Conservation (phyloP, 2,329 filamentous ascomycete genomes). For the Epichloe elymi region DNA sequence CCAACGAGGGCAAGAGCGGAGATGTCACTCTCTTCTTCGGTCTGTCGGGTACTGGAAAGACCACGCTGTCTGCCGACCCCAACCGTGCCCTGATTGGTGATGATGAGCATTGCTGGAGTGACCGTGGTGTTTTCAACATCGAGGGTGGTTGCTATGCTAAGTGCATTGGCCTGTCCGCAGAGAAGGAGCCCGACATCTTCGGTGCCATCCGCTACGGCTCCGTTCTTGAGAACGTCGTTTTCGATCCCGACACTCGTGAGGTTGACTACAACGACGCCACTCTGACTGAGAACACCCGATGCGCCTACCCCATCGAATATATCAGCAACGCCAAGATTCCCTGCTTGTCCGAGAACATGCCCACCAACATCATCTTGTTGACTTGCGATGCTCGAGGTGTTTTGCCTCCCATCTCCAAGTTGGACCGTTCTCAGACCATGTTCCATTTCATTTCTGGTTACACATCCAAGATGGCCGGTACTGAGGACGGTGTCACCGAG, state of each 20-base stretch:
- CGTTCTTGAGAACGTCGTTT: conserved; percentile 96
- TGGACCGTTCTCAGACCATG: conserved; percentile 91
- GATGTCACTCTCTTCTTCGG: conserved; percentile 99
- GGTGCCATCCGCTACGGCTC: conserved; percentile 93
- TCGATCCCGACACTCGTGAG: conserved; percentile 74
- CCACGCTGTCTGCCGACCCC: conserved; percentile 90
- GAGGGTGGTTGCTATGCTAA: conserved; percentile 99
- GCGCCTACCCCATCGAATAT: conserved; percentile 98
- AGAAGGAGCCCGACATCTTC: conserved; percentile 99
- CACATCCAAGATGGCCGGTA: conserved; percentile 99
- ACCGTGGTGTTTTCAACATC: conserved; percentile 96
- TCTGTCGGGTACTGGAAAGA: conserved; percentile 97
- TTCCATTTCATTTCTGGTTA: conserved; percentile 99
- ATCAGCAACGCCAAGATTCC: conserved; percentile 98
- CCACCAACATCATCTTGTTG: conserved; percentile 93
- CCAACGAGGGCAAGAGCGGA: conserved; percentile 87
- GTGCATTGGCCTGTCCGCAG: conserved; percentile 89
- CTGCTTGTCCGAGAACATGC: conserved; percentile 76
- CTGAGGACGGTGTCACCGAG: conserved; percentile 92
- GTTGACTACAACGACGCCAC: conserved; percentile 95
- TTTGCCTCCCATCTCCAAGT: conserved; percentile 93
- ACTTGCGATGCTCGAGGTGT: conserved; percentile 97
- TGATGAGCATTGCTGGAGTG: conserved; percentile 99
- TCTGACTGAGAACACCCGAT: conserved; percentile 95
- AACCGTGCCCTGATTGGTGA: conserved; percentile 95